Base-by-base conservation (phyloP, 768 basidiomycete genomes). In the Rhizopogon roseolus region DNA sequence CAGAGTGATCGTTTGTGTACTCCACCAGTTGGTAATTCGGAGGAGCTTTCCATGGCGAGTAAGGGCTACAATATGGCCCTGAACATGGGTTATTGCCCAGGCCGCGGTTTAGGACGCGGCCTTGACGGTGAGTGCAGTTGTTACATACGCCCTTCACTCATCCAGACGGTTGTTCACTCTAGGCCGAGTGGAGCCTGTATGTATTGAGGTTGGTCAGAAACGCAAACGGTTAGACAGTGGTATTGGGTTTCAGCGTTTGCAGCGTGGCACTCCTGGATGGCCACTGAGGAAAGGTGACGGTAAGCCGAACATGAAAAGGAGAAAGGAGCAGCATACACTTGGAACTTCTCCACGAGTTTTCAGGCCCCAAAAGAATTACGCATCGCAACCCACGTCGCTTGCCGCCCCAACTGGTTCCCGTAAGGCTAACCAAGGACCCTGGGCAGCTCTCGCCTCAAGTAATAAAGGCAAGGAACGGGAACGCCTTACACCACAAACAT, bases 171-270 rank as follows among this genome's bases (percentile, higher is more conserved):
- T 8, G 22, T 11, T 19, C n/a, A 34, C 13, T 49, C 10, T 29
- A 58, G 57, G 57, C 22, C 54, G 43, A 56, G 51, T 58, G 17
- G 54, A 58, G 25, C 57, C 57, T 38, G 44, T 58, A 14, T 50
- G 56, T n/a, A n/a, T 56, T 40, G 48, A 36, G 28, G 29, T 41
- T 41, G 54, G 29, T 36, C 41, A 49, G 38, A 58, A 58, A 39
- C 54, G 55, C 10, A 56, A 56, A 49, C 57, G 55, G 13, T 28
- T 22, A 11, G 57, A 56, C 22, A 49, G 55, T 37, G 57, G 57
- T 27, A 56, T 58, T 43, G 57, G 57, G 5, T 58, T 56, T 5
- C 57, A 46, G 28, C 45, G 49, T 29, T 32, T 44, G 3, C 55
- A 55, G 11, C 38, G n/a, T 40, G 46, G 16, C 19, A 19, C 13